Evolutionary conservation across 345 rosid species (phyloP).

Genomic region (Ricinus communis): DNA sequence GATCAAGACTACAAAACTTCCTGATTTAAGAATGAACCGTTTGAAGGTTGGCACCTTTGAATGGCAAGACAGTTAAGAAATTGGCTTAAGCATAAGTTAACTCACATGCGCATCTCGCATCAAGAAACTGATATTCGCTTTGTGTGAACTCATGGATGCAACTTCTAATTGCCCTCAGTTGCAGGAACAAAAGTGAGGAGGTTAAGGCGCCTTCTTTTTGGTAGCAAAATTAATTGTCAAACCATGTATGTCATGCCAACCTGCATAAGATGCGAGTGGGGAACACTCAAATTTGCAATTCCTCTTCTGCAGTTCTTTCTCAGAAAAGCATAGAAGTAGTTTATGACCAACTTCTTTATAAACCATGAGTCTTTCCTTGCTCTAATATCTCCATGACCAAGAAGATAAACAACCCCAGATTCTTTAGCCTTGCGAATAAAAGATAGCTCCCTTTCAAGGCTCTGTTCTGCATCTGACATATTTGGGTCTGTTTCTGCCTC

Average conservation of each 20-base stretch:
- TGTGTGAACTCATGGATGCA: background rate
- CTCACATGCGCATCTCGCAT: background rate
- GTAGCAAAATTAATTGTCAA: slow-evolving; percentile 33
- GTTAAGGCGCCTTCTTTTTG: slow-evolving; percentile 4
- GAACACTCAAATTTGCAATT: slow-evolving; percentile 84
- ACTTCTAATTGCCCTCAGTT: slow-evolving; percentile 6
- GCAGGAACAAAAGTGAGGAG: background rate
- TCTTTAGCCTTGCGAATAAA: slow-evolving; percentile 91
- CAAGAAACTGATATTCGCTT: background rate
- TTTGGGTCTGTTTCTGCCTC: slow-evolving; percentile 36
- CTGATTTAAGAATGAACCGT: slow-evolving; percentile 1
- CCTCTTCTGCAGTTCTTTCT: slow-evolving; percentile 97
- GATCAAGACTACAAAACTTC: slow-evolving; percentile 31
- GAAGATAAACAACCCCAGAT: slow-evolving; percentile 94
- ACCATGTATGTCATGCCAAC: slow-evolving; percentile 99
- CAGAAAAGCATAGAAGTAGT: slow-evolving; percentile 91
- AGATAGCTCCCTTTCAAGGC: slow-evolving; percentile 90
- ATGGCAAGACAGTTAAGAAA: slow-evolving; percentile 1
- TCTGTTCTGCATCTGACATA: slow-evolving; percentile 67
- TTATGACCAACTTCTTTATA: slow-evolving; percentile 83
- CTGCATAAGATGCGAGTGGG: slow-evolving; percentile 93
- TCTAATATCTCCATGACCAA: slow-evolving; percentile 95
- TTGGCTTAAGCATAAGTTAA: background rate
- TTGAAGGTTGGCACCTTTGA: background rate
- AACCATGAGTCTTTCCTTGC: slow-evolving; percentile 99